Base-by-base conservation (phyloP, 768 basidiomycete species). In the Russula lepida region DNA sequence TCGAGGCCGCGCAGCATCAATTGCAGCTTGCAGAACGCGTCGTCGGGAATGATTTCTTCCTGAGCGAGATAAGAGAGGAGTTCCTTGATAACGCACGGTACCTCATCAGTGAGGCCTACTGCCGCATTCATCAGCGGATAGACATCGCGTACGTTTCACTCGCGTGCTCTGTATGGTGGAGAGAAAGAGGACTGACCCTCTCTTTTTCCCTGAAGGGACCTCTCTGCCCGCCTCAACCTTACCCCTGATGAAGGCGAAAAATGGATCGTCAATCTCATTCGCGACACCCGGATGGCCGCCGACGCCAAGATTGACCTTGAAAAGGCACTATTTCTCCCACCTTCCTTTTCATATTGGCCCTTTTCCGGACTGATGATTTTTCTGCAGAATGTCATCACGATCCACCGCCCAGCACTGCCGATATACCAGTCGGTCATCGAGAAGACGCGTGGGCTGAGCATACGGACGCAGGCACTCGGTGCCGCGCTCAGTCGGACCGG, bases 201-300 rank as follows among this genome's bases (percentile, higher is more conserved):
- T 35, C 13, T 6, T 47, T 27, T 27, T 3, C 25, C 7, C 48
- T 1, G 64, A 56, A 94, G 93, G 61, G 92, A 97, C 69, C 82
- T 98, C 13, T 97, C 95, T 9, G 88, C 92, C 69, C 85, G 95
- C 9, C 80, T 98, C 15, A 98, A 98, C 73, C 81, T 98, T 51
- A 86, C 89, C n/a, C 83, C 80, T 44, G 93, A 93, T 66, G 97
- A 98, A 70, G 97, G 95, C 54, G 97, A 99, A 72, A 95, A 95
- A 69, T 99, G 95, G 95, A 95, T 98, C 64, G 97, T 98, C 69
- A 98, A 98, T 77, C 88, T 98, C 63, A 97, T 98, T 69, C 85
- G 97, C 35, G 97, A 98, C 74, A 95, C 95, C 6, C 83, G 93
- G 49, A 92, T 95, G 88, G 92, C 92, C 15, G 88, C 91, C 1